Conservation (phyloP, 768 basidiomycete genomes). For the Russula brevipes region DNA sequence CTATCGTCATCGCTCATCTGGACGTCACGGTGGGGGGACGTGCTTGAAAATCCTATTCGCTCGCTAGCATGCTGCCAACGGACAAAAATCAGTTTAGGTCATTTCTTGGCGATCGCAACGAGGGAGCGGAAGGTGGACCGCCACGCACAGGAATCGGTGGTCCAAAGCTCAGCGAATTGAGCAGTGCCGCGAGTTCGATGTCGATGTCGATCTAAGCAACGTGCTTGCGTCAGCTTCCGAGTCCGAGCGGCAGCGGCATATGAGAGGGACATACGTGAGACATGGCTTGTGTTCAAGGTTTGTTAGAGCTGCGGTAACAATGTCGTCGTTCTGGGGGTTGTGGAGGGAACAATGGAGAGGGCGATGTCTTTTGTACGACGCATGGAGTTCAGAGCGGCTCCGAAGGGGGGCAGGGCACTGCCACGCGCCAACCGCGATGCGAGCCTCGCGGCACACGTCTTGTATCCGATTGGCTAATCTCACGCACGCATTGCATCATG, state of each 20-base stretch:
- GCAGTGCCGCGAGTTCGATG: constrained; percentile 20
- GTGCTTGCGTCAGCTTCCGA: neutral
- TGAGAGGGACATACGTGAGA: constrained; percentile 6
- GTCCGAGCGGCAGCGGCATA: neutral
- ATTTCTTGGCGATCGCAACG: neutral
- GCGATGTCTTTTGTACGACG: constrained; percentile 10
- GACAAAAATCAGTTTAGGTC: neutral
- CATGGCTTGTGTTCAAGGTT: neutral
- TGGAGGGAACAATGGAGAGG: neutral
- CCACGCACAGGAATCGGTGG: constrained; percentile 3
- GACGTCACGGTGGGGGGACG: neutral
- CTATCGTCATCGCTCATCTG: constrained; percentile 13
- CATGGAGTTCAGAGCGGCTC: neutral
- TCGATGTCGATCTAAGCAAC: constrained; percentile 7
- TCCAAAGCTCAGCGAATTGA: constrained; percentile 16
- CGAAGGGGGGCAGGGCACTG: neutral
- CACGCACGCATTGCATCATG: neutral
- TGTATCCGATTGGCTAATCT: neutral
- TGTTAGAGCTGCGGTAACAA: no score
- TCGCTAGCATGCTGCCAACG: neutral
- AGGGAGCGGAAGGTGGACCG: neutral
- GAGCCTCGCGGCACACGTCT: constrained; percentile 11
- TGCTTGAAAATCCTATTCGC: neutral
- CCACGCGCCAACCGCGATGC: constrained; percentile 11
- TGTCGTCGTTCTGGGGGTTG: neutral